Evolutionary conservation across 345 rosid species (phyloP), one percentile per base, ranked within the genome.

Genomic region (Erysimum cheiranthoides): DNA sequence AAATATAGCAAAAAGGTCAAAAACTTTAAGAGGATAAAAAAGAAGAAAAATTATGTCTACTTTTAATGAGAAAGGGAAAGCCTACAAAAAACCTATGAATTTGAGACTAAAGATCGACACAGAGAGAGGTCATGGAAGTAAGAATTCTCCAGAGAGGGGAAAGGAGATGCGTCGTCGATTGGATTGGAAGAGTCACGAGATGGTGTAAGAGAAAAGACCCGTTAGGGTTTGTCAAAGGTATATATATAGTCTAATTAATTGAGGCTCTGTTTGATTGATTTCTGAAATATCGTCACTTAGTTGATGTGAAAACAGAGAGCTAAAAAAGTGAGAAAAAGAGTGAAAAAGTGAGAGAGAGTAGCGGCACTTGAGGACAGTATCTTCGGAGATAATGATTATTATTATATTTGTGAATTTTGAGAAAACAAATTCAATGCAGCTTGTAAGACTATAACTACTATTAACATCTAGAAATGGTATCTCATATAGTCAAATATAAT

Each of bases 1-100:
- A 57, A 74, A 56, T 56, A 16, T 35, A 57, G 72, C 8, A 27
- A 57, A 74, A 49, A 47, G 36, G 66, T 54, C 47, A 66, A 74
- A 25, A 25, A 6, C 70, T 38, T 50, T 28, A 42, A 25, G 12
- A 3, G 17, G 10, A n/a, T n/a, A n/a, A 8, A 18, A 40, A 31
- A 51, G 8, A 12, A 8, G 14, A 12, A 51, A 31, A 52, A 38
- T 72, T 51, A 0, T 62, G 17, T 60, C 3, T 61, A 49, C 31
- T 35, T 10, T 21, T 21, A 21, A 21, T 21, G 25, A 21, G 25
- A 18, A 72, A 71, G 60, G 18, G 50, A 61, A 38, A 17, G n/a
- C n/a, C n/a, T 61, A 36, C 5, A 40, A 11, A 28, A 54, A 27
- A 0, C n/a, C 49, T 34, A 46, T 36, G 73, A 39, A 47, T 35